A percentile compares a stretch with the other conserved stretches of the same genome.
Conservation (phyloP, 176 grass and related monocot genomes). For the Saccharum spontaneum region DNA sequence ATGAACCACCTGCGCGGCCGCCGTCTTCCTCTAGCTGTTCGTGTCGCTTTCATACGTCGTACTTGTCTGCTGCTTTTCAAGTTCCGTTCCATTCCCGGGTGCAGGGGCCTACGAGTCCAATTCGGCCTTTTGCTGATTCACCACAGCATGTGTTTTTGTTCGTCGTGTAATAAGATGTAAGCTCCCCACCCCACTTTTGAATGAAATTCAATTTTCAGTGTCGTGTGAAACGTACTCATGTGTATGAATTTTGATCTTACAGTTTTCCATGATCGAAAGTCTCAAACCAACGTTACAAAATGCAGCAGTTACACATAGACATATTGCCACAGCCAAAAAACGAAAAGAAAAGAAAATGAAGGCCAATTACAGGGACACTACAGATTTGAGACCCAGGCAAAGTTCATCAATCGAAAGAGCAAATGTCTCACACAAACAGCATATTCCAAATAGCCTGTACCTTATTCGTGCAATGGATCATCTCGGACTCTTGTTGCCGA, state of each 20-base stretch:
- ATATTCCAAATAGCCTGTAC: not conserved
- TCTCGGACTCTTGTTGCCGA: not conserved
- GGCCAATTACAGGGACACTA: not conserved
- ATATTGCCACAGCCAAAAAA: not conserved
- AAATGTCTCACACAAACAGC: not conserved
- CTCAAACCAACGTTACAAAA: not conserved
- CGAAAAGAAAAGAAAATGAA: not conserved
- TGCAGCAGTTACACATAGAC: not conserved
- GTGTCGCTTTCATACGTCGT: not conserved
- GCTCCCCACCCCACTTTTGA: not conserved
- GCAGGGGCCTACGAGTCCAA: not conserved
- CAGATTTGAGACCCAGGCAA: not conserved
- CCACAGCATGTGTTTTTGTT: not conserved
- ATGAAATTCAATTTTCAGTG: not conserved
- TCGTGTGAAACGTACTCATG: not conserved
- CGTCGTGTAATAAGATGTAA: slow-evolving; percentile 40
- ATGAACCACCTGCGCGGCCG: not conserved
- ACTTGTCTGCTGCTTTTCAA: not conserved
- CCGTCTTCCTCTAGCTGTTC: not conserved
- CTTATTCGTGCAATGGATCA: not conserved
- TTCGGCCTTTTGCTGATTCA: not conserved
- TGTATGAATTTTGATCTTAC: not conserved
- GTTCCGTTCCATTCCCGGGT: not conserved
- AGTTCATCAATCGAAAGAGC: not conserved
- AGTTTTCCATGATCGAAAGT: not conserved